Base-by-base conservation (phyloP, 2,329 filamentous ascomycete genomes). In the Talaromyces pinophilus region DNA sequence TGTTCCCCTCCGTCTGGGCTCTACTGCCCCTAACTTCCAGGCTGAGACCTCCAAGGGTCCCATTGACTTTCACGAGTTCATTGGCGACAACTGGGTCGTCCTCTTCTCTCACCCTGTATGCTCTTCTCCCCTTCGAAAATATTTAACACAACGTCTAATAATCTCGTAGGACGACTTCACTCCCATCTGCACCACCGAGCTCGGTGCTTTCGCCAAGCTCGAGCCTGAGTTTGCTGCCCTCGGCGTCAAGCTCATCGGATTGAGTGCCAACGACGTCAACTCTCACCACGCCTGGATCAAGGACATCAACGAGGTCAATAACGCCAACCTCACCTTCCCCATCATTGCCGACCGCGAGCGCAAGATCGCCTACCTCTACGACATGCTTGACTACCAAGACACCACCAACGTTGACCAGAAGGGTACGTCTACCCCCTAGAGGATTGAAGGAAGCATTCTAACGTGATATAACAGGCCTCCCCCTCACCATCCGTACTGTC, bases 111-210 rank as follows among this genome's bases (percentile, higher is more conserved):
- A 91, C 81, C 88, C 88, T 52, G 67, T 68, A 68, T 50, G 67
- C 3, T 38, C 15, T 5, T 52, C 25, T 25, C 2, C 48, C 19
- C 48, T 7, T 52, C 5, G 19, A 25, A 25, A 25, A 46, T 8
- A 4, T 19, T 38, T 5, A 38, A 5, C 15, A 48, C 22, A 33
- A 13, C 15, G 22, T 25, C 60, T 62, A 19, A 54, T 13, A 5
- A 13, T 25, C 1, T 48, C 25, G 60, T 65, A 77, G 75, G 78
- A 79, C 74, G 93, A 97, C 81, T 97, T 92, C 85, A 97, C 93
- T 1, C 93, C 93, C 64, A 93, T 97, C 67, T 97, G 93, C 86
- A 97, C 93, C 70, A 97, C 93, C 64, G 93, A 97, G 84, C 90
- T 97, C 69, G 93, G 93, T 69, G 93, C 93, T 67, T 96, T 97